Evolutionary conservation across 345 rosid genomes (phyloP).

Genomic region (Arabis alpina): DNA sequence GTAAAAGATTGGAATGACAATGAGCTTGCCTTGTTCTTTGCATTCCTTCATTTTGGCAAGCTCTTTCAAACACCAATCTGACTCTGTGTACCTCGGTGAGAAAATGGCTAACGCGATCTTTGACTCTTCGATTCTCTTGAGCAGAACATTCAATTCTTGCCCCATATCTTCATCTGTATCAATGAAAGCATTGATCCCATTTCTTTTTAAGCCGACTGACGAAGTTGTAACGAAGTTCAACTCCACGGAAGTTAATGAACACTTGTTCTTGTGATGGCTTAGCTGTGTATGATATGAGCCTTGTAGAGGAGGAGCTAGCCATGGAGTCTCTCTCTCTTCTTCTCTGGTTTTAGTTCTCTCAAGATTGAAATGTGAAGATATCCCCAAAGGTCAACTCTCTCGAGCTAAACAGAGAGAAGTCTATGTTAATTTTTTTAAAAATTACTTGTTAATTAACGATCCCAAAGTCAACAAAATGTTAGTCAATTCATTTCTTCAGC

Average conservation of each 20-base stretch:
- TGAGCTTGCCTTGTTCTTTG: neutral
- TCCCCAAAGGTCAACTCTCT: too few relatives aligned
- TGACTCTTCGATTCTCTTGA: slow-evolving; percentile 1
- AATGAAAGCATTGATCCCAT: slow-evolving; percentile 4
- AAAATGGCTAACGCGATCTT: neutral
- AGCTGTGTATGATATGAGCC: too few relatives aligned
- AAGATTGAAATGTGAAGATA: too few relatives aligned
- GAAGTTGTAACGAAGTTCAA: neutral
- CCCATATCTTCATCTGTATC: neutral
- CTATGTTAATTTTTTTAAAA: too few relatives aligned
- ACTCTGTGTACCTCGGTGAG: slow-evolving; percentile 22
- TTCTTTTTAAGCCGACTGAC: neutral
- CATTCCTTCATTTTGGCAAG: slow-evolving; percentile 11
- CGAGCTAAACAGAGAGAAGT: too few relatives aligned
- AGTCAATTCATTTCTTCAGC: too few relatives aligned
- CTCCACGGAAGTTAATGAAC: slow-evolving; percentile 23
- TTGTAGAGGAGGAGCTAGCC: too few relatives aligned
- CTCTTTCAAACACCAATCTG: slow-evolving; percentile 14
- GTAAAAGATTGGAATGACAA: slow-evolving; percentile 17
- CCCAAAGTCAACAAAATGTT: too few relatives aligned
- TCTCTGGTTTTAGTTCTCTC: too few relatives aligned
- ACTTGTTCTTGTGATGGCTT: slow-evolving; percentile 6
- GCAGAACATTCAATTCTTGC: neutral
- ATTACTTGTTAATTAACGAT: too few relatives aligned
- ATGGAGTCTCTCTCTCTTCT: too few relatives aligned